A percentile compares a stretch with the other conserved stretches of the same genome.
Evolutionary conservation across 2,329 filamentous ascomycete species (phyloP).

Genomic region (Myriosclerotinia curreyana): DNA sequence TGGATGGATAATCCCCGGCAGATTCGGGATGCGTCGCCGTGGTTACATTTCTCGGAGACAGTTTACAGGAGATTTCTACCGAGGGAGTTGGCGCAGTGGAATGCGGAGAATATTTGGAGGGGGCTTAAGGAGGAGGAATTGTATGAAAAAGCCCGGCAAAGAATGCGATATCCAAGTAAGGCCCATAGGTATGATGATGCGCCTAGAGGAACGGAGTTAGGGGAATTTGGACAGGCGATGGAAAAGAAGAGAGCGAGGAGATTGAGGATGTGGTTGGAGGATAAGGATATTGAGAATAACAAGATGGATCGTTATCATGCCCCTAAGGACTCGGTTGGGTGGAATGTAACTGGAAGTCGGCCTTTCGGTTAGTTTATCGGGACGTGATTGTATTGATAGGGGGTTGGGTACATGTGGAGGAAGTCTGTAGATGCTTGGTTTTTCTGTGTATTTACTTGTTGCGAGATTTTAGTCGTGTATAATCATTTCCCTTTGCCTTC

Average conservation of each 20-base stretch:
- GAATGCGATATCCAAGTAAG: not conserved
- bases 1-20: not conserved
- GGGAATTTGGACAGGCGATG: not conserved
- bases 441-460: not conserved
- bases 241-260: not conserved
- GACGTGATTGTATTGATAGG: not conserved
- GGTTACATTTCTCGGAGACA: not conserved
- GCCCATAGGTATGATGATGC: not conserved
- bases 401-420: too few relatives aligned
- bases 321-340: not conserved
- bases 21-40: not conserved
- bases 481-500: not conserved
- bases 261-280: conserved; percentile 14
- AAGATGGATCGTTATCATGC: not conserved
- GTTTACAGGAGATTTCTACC: not conserved
- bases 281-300: not conserved
- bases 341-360: not conserved
- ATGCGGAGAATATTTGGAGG: conserved; percentile 4
- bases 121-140: not conserved
- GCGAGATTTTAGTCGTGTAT: not conserved
- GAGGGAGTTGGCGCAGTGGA: conserved; percentile 11
- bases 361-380: not conserved
- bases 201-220: not conserved
- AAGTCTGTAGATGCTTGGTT: not conserved
- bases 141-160: not conserved